Conservation (phyloP, 257 asterid genomes). For the Eucommia ulmoides region DNA sequence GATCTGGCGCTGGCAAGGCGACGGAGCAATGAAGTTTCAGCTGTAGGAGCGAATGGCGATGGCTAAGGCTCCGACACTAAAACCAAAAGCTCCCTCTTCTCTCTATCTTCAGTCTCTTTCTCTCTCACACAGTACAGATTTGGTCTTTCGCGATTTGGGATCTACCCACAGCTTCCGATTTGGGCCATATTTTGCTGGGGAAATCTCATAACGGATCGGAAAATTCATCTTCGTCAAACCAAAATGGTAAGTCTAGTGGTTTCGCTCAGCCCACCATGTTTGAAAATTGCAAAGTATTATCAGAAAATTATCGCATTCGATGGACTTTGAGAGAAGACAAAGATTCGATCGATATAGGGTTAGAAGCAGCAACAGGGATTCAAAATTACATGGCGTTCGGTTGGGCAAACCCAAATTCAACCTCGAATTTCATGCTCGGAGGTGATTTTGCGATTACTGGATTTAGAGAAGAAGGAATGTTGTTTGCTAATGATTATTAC, state of each 20-base stretch:
- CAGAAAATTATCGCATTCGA: slow-evolving; percentile 60
- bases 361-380: slow-evolving; percentile 67
- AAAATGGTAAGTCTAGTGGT: too few relatives aligned
- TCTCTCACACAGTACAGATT: slow-evolving; percentile 74
- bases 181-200: slow-evolving; percentile 59
- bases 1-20: too few relatives aligned
- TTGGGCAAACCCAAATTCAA: slow-evolving; percentile 75
- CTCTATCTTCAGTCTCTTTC: too few relatives aligned
- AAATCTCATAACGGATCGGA: slow-evolving; percentile 9
- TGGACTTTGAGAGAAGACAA: slow-evolving; percentile 49
- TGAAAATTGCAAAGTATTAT: slow-evolving; percentile 56
- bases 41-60: too few relatives aligned
- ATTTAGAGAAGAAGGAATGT: slow-evolving; percentile 61
- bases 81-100: too few relatives aligned
- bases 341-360: slow-evolving; percentile 55
- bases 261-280: slow-evolving; percentile 47
- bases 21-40: too few relatives aligned
- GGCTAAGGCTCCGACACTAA: too few relatives aligned
- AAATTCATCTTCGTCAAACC: not conserved
- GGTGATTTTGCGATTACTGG: slow-evolving; percentile 79
- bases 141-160: slow-evolving; percentile 76
- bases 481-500: slow-evolving; percentile 74
- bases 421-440: slow-evolving; percentile 65
- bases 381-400: slow-evolving; percentile 87
- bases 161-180: slow-evolving; percentile 75